Evolutionary conservation across 75 land plant species (phyloP).

Genomic region (Larix kaempferi): DNA sequence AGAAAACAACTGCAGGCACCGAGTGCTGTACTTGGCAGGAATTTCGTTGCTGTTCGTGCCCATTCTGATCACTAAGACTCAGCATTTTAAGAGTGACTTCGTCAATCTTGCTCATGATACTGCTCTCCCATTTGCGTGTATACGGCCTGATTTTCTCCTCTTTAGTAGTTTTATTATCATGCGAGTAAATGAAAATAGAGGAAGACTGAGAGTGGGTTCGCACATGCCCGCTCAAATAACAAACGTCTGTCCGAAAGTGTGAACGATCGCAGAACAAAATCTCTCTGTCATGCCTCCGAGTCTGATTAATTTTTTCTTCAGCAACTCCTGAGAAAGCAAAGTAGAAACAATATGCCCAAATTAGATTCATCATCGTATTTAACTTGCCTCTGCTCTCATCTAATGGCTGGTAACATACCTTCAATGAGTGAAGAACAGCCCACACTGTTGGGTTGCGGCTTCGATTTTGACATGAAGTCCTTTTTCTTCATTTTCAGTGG

Average conservation of each 20-base stretch:
- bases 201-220: conserved; percentile 12
- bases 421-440: neutral
- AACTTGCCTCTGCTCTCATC: neutral
- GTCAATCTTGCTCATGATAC: conserved; percentile 41
- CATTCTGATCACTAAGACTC: neutral
- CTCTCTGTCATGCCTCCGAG: too few relatives aligned
- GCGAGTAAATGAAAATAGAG: conserved; percentile 9
- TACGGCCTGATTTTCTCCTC: conserved; percentile 55
- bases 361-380: neutral
- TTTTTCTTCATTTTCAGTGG: neutral
- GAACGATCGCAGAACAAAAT: conserved; percentile 43
- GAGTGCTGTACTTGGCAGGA: conserved; percentile 40
- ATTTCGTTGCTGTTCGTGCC: neutral
- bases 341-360: neutral
- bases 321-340: neutral
- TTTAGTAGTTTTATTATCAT: neutral
- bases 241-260: conserved; percentile 43
- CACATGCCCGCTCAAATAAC: conserved; percentile 51
- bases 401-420: neutral
- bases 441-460: neutral
- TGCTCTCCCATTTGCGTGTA: conserved; percentile 59
- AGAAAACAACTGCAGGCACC: conserved; percentile 53
- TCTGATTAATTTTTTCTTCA: neutral
- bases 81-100: conserved; percentile 22
- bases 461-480: neutral